phyloP scores from a whole-genome alignment of 805 yeast species.

The Ogataea pignaliae region DNA sequence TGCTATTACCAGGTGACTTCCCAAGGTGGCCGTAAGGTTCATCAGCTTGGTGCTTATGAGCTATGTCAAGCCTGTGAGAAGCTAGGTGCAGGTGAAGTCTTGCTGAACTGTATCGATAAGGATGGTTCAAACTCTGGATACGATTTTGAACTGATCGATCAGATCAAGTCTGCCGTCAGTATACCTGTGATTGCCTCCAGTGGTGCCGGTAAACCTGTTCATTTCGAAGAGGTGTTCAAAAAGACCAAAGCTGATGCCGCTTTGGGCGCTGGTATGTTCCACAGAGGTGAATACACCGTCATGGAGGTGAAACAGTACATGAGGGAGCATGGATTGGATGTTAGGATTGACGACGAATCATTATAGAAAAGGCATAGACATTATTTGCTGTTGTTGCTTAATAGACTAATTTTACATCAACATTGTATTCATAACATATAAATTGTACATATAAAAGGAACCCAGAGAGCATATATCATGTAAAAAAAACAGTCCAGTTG shows the following conservation, averaged over 20 bases:
- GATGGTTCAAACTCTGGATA: slow-evolving; percentile 96
- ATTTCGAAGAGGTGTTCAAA: slow-evolving; percentile 82
- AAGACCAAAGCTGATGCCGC: slow-evolving; percentile 92
- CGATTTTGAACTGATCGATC: slow-evolving; percentile 79
- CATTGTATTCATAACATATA: no score
- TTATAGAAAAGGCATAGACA: neutral
- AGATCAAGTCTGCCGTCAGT: slow-evolving; percentile 67
- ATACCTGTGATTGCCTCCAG: slow-evolving; percentile 97
- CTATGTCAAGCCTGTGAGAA: slow-evolving; percentile 84
- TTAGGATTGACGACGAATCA: slow-evolving; percentile 52
- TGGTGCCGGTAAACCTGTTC: slow-evolving; percentile 94
- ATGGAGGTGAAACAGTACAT: slow-evolving; percentile 73
- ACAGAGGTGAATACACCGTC: slow-evolving; percentile 89
- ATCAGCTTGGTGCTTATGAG: slow-evolving; percentile 89
- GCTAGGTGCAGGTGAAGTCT: slow-evolving; percentile 93
- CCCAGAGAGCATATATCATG: no score
- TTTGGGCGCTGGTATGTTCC: slow-evolving; percentile 98
- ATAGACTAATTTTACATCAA: neutral
- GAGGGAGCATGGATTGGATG: slow-evolving; percentile 56
- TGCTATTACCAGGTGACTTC: slow-evolving; percentile 96
- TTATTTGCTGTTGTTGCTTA: neutral
- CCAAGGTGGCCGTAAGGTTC: slow-evolving; percentile 89
- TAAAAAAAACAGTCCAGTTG: no score
- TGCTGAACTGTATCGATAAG: slow-evolving; percentile 91
- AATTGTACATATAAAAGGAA: no score